Percentiles rank a stretch among this genome's conserved stretches.
Evolutionary conservation across 306 rosid species (phyloP).

Genomic region (Echinosophora koreensis): DNA sequence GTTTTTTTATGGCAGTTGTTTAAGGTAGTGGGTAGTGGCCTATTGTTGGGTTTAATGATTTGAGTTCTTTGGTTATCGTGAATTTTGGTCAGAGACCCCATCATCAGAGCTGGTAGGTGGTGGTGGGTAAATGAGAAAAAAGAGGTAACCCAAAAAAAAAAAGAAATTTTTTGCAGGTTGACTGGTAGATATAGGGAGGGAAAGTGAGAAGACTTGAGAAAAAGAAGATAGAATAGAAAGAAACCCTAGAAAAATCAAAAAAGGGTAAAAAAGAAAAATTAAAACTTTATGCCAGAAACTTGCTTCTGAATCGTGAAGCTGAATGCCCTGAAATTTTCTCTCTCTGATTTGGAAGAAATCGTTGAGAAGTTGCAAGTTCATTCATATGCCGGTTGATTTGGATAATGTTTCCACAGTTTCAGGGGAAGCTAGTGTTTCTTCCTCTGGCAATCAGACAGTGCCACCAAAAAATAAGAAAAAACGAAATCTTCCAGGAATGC

Average conservation of each 20-base stretch:
- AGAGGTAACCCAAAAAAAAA: not conserved
- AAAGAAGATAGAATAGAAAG: not conserved
- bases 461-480: constrained; percentile 70
- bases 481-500: constrained; percentile 87
- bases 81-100: constrained; percentile 67
- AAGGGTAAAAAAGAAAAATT: constrained; percentile 31
- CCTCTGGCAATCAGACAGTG: constrained; percentile 68
- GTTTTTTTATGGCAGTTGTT: constrained; percentile 42
- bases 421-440: constrained; percentile 79
- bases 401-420: constrained; percentile 79
- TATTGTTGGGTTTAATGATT: constrained; percentile 71
- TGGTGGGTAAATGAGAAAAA: constrained; percentile 54
- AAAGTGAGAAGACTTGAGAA: constrained; percentile 36
- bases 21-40: constrained; percentile 19
- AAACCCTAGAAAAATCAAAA: constrained; percentile 52
- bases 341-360: constrained; percentile 40
- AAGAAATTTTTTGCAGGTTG: constrained; percentile 43
- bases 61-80: constrained; percentile 63
- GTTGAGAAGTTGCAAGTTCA: constrained; percentile 23
- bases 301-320: constrained; percentile 50
- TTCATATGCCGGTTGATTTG: constrained; percentile 68
- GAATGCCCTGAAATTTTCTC: constrained; percentile 50
- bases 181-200: constrained; percentile 62
- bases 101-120: constrained; percentile 71
- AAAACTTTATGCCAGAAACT: constrained; percentile 44